Evolutionary conservation across 805 yeast genomes (phyloP).

Genomic region (Vanderwaltozyma yarrowii): DNA sequence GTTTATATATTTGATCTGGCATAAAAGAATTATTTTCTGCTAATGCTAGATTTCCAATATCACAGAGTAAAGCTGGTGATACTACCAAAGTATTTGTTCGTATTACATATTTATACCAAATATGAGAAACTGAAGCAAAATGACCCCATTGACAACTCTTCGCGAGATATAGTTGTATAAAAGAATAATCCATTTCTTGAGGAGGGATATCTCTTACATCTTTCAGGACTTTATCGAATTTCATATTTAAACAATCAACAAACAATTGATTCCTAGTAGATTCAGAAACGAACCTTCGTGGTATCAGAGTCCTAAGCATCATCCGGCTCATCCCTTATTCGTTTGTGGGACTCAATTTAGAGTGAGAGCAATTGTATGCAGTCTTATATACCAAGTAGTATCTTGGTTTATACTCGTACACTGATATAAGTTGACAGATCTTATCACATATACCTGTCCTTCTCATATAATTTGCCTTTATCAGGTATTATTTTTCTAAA

Average conservation of each 20-base stretch:
- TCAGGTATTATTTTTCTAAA: no score
- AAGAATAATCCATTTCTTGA: slow-evolving; percentile 16
- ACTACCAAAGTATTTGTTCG: slow-evolving; percentile 11
- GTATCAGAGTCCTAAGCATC: no score
- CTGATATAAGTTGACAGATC: no score
- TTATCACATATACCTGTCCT: no score
- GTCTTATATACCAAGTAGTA: no score
- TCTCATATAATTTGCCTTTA: no score
- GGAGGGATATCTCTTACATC: slow-evolving; percentile 8
- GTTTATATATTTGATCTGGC: slow-evolving; percentile 15
- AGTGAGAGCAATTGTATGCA: no score
- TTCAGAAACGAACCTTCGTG: slow-evolving; percentile 7
- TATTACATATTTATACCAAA: slow-evolving; percentile 24
- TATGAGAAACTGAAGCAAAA: slow-evolving; percentile 14
- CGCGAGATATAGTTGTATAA: slow-evolving; percentile 16
- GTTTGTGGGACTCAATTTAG: no score
- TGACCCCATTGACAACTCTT: slow-evolving; percentile 23
- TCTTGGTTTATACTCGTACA: no score
- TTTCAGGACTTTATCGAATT: slow-evolving; percentile 14
- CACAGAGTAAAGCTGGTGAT: slow-evolving; percentile 16
- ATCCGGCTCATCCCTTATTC: no score
- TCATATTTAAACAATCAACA: slow-evolving; percentile 17
- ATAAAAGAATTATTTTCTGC: slow-evolving; percentile 15
- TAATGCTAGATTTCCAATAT: slow-evolving; percentile 20
- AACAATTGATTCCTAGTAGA: slow-evolving; percentile 5